Percentiles rank a stretch among this genome's conserved stretches.
Conservation (phyloP, 2,329 filamentous ascomycete species). For the Xylaria sp. region DNA sequence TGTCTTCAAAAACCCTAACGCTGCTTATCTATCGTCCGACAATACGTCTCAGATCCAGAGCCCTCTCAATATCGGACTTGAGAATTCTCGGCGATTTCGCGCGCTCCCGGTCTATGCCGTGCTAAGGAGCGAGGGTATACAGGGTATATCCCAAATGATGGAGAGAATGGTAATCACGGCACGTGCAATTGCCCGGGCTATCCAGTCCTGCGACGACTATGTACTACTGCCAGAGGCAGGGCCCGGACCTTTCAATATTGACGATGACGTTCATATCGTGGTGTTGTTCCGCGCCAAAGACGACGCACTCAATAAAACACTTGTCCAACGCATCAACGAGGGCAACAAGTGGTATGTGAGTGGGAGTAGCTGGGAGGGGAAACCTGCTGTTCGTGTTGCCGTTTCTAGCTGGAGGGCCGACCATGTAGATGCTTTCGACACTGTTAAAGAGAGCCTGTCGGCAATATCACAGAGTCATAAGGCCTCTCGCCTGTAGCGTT, state of each 20-base stretch:
- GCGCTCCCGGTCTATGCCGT: constrained; percentile 89
- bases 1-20: constrained; percentile 84
- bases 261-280: constrained; percentile 68
- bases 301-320: constrained; percentile 62
- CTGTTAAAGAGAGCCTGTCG: constrained; percentile 69
- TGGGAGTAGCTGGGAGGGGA: constrained; percentile 77
- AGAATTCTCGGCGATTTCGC: constrained; percentile 90
- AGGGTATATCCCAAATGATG: constrained; percentile 73
- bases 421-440: constrained; percentile 65
- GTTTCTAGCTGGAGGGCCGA: constrained; percentile 85
- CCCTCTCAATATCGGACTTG: constrained; percentile 83
- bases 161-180: constrained; percentile 74
- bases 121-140: constrained; percentile 73
- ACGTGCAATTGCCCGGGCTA: constrained; percentile 66
- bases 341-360: constrained; percentile 80
- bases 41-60: constrained; percentile 64
- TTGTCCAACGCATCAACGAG: constrained; percentile 76
- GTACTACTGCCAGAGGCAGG: constrained; percentile 40
- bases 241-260: constrained; percentile 35
- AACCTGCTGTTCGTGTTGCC: constrained; percentile 79
- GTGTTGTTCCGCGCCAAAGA: constrained; percentile 80
- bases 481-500: neutral
- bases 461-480: constrained; percentile 47
- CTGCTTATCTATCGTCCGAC: constrained; percentile 71
- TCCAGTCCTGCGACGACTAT: constrained; percentile 60